Conservation (phyloP, 139 green algal genomes). For the Mesostigma viride region DNA sequence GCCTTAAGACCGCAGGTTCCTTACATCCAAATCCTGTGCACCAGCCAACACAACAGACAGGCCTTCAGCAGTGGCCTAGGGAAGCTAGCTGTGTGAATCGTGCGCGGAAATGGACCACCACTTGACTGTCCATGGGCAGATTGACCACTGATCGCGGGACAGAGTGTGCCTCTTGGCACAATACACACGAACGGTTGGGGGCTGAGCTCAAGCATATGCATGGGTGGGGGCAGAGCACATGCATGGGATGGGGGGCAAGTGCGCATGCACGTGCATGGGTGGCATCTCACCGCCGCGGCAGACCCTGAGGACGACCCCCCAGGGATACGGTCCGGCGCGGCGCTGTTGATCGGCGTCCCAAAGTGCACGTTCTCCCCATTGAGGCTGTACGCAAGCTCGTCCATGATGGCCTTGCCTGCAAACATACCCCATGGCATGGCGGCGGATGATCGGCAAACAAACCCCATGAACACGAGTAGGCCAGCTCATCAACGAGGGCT, state of each 20-base stretch:
- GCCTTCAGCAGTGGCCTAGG: too few relatives aligned
- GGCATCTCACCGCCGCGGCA: constrained; percentile 53
- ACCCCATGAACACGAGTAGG: not conserved
- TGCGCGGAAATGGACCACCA: too few relatives aligned
- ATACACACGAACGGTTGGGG: too few relatives aligned
- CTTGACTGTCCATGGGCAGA: too few relatives aligned
- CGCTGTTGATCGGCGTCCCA: constrained; percentile 72
- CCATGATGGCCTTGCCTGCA: constrained; percentile 75
- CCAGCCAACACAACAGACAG: too few relatives aligned
- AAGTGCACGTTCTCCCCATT: constrained; percentile 79
- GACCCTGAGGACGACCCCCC: constrained; percentile 85
- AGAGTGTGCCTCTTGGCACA: too few relatives aligned
- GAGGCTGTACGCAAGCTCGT: constrained; percentile 74
- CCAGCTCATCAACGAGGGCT: too few relatives aligned
- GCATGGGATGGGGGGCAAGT: not conserved
- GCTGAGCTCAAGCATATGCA: not conserved
- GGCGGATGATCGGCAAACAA: not conserved
- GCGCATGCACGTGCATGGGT: not conserved
- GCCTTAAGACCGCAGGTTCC: too few relatives aligned
- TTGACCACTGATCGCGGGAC: too few relatives aligned
- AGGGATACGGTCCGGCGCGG: constrained; percentile 61
- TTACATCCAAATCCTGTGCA: too few relatives aligned
- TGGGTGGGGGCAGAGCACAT: not conserved
- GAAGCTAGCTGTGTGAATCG: too few relatives aligned
- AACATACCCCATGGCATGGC: constrained; percentile 33